A percentile compares a stretch with the other conserved stretches of the same genome.
Evolutionary conservation across 805 yeast species (phyloP).

Genomic region (Kuraishia cidri): DNA sequence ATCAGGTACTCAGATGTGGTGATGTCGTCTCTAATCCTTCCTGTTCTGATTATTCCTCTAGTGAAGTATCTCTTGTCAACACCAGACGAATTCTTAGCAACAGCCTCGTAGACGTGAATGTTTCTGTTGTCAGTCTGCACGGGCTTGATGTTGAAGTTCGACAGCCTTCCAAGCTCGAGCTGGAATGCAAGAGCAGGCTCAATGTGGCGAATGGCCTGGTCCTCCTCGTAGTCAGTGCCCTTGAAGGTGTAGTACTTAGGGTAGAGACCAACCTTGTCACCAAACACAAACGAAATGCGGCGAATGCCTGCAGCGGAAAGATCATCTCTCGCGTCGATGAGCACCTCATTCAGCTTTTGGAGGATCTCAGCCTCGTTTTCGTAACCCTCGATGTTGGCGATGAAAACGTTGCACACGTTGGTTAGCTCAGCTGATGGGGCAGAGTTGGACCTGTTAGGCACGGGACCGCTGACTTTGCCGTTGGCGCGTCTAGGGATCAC

Average conservation of each 20-base stretch:
- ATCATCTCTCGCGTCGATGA: slow-evolving; percentile 64
- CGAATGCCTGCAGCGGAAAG: slow-evolving; percentile 69
- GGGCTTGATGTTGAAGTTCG: slow-evolving; percentile 92
- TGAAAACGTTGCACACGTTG: slow-evolving; percentile 78
- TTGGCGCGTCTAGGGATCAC: slow-evolving; percentile 47
- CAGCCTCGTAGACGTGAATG: slow-evolving; percentile 94
- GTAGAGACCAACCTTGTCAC: slow-evolving; percentile 74
- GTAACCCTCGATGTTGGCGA: slow-evolving; percentile 68
- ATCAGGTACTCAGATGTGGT: slow-evolving; percentile 89
- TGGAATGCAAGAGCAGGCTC: slow-evolving; percentile 99
- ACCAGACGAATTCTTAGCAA: slow-evolving; percentile 81
- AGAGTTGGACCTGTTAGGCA: slow-evolving; percentile 19
- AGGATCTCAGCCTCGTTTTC: slow-evolving; percentile 62
- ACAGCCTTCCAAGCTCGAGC: slow-evolving; percentile 87
- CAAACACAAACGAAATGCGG: slow-evolving; percentile 88
- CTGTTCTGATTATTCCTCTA: slow-evolving; percentile 95
- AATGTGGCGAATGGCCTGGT: slow-evolving; percentile 91
- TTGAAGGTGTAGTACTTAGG: slow-evolving; percentile 95
- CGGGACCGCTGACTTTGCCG: slow-evolving; percentile 11
- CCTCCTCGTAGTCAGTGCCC: slow-evolving; percentile 80
- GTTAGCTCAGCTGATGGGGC: slow-evolving; percentile 41
- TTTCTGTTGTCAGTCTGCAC: slow-evolving; percentile 94
- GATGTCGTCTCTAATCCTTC: slow-evolving; percentile 87
- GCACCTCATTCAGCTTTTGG: slow-evolving; percentile 49
- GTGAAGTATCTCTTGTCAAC: slow-evolving; percentile 94